A percentile compares a stretch with the other conserved stretches of the same genome.
phyloP scores from a whole-genome alignment of 495 filamentous ascomycete species.

The Aspergillus biplanus region DNA sequence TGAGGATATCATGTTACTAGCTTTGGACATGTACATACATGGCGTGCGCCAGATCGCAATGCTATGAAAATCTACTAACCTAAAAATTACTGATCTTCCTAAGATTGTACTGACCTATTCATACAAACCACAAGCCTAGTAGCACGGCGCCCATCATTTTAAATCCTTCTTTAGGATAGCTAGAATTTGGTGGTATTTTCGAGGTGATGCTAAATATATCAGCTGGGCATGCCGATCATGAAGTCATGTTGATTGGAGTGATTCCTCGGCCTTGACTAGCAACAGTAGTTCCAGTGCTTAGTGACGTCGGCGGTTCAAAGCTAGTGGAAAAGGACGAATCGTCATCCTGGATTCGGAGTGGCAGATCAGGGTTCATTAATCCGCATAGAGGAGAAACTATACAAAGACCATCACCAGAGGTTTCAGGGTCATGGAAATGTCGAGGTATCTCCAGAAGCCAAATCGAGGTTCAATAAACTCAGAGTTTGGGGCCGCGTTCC shows the following conservation, averaged over 20 bases:
- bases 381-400: no score
- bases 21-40: conserved; percentile 40
- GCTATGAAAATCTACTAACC: conserved; percentile 28
- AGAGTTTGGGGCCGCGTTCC: no score
- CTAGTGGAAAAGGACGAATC: neutral
- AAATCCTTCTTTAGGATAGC: no score
- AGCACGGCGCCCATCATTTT: no score
- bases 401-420: no score
- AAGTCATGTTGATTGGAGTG: conserved; percentile 8
- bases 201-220: neutral
- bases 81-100: neutral
- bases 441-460: neutral
- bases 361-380: no score
- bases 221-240: conserved; percentile 10
- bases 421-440: neutral
- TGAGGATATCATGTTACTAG: conserved; percentile 22
- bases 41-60: conserved; percentile 34
- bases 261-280: neutral
- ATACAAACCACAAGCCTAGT: no score
- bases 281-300: neutral
- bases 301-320: neutral
- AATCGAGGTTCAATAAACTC: neutral
- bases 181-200: neutral
- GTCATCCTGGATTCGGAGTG: no score
- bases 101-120: neutral